Base-by-base conservation (phyloP, 2,329 filamentous ascomycete genomes). In the Colletotrichum endophyticum region DNA sequence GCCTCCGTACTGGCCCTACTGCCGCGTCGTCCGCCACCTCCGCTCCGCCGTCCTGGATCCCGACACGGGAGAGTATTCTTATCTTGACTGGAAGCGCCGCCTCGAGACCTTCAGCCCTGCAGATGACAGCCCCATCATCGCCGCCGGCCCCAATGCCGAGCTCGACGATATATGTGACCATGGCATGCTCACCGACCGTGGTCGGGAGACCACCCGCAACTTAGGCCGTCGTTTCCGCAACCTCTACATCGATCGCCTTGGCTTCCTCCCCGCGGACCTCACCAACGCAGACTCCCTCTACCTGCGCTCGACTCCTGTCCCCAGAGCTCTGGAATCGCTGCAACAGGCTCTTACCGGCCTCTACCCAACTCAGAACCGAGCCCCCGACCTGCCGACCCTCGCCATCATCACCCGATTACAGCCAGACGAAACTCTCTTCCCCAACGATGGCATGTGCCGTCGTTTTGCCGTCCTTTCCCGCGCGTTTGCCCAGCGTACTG, bases 1-100 rank as follows among this genome's bases (percentile, higher is more conserved):
- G n/a, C 84, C 86, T 59, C 83, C 89, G 66, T 93, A 92, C 85
- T 99, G 97, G 97, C 95, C 97, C 3, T 99, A 98, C 86, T 99
- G 97, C 86, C 91, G 91, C 79, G 92, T 93, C 72, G 95, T 94
- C 27, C 91, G 92, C 75, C 93, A 94, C 79, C 90, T 99, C 83
- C 91, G 86, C 77, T 86, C 86, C 34, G 87, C 85, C 78, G 84
- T 92, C 36, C 86, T 91, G 44, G 85, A 88, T 73, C 84, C 86
- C 70, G 81, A 83, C 22, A 80, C 82, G 11, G 78, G 79, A 53
- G 81, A 83, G 44, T 89, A 88, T 81, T 86, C 86, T 57, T 86
- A 86, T 9, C 81, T 91, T 5, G 89, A 91, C 80, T 93, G 91
- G 91, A 89, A 93, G 79, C 91, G 96, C 77, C 92, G 94, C 63